Conservation (phyloP, 257 asterid genomes). For the Penstemon barbatus region DNA sequence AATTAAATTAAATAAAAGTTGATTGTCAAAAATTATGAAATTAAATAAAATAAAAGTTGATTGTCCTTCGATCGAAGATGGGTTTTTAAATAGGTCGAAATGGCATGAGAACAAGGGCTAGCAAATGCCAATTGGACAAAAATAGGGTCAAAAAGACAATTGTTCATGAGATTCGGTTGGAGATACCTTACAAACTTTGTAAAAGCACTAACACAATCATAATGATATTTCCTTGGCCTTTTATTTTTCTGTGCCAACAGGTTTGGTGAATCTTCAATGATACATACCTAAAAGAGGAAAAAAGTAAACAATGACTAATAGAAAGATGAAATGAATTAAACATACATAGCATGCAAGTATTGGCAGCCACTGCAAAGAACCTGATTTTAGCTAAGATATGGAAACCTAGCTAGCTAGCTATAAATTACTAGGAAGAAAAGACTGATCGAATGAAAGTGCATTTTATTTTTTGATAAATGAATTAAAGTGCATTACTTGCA, state of each 20-base stretch:
- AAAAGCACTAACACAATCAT: not conserved
- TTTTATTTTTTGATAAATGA: too few species aligned
- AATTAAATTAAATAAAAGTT: too few species aligned
- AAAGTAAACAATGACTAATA: not conserved
- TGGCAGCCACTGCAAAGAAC: constrained; percentile 5
- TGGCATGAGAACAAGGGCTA: too few species aligned
- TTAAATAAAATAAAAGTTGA: too few species aligned
- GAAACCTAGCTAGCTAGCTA: not conserved
- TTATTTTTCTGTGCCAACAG: not conserved
- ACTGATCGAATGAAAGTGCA: constrained; percentile 9
- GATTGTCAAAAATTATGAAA: too few species aligned
- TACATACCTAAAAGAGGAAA: not conserved
- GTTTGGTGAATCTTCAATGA: not conserved
- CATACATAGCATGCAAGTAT: not conserved
- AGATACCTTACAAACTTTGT: too few species aligned
- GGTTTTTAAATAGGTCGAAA: too few species aligned
- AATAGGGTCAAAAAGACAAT: too few species aligned
- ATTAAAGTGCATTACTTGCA: constrained; percentile 10
- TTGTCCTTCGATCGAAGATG: too few species aligned
- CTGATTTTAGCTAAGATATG: constrained; percentile 8
- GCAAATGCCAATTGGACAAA: too few species aligned
- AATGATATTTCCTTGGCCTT: not conserved
- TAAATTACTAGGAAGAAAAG: not conserved
- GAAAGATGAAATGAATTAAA: not conserved
- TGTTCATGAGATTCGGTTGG: too few species aligned